A percentile compares a stretch with the other conserved stretches of the same genome.
Conservation (phyloP, 495 filamentous ascomycete species). For the Annulohypoxylon nitens region DNA sequence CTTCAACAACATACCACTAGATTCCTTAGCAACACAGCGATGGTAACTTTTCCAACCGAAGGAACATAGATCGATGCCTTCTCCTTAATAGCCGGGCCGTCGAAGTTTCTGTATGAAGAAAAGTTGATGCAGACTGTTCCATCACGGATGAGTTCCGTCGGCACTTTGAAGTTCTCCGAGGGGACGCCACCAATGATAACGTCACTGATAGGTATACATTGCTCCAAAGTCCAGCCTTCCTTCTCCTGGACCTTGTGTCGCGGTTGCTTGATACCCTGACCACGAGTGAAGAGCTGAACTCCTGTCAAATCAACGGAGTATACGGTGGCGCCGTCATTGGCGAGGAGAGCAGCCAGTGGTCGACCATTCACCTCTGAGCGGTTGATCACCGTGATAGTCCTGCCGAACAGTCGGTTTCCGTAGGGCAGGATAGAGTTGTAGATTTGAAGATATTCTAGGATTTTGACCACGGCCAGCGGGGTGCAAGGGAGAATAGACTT, state of each 20-base stretch:
- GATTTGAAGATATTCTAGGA: slow-evolving; percentile 92
- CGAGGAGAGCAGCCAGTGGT: slow-evolving; percentile 92
- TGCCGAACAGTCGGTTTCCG: slow-evolving; percentile 91
- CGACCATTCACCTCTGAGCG: slow-evolving; percentile 94
- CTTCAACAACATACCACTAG: slow-evolving; percentile 75
- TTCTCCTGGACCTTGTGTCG: slow-evolving; percentile 87
- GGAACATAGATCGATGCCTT: slow-evolving; percentile 98
- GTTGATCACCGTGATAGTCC: slow-evolving; percentile 95
- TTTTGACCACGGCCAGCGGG: slow-evolving; percentile 94
- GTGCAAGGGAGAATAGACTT: slow-evolving; percentile 97
- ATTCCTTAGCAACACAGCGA: slow-evolving; percentile 90
- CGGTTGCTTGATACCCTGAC: slow-evolving; percentile 81
- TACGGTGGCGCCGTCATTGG: slow-evolving; percentile 95
- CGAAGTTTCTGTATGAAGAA: slow-evolving; percentile 96
- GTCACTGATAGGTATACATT: slow-evolving; percentile 87
- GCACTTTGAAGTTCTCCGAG: slow-evolving; percentile 85
- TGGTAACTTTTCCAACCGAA: slow-evolving; percentile 97
- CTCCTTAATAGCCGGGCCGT: slow-evolving; percentile 81
- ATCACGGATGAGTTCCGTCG: slow-evolving; percentile 81
- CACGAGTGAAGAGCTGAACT: slow-evolving; percentile 92
- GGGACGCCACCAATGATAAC: slow-evolving; percentile 97
- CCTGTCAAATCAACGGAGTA: slow-evolving; percentile 94
- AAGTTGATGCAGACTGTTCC: slow-evolving; percentile 98
- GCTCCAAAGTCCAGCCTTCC: slow-evolving; percentile 77
- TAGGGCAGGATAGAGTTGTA: slow-evolving; percentile 97